Base-by-base conservation (phyloP, 1,284 basidiomycete genomes). In the Gomphus bonarii region DNA sequence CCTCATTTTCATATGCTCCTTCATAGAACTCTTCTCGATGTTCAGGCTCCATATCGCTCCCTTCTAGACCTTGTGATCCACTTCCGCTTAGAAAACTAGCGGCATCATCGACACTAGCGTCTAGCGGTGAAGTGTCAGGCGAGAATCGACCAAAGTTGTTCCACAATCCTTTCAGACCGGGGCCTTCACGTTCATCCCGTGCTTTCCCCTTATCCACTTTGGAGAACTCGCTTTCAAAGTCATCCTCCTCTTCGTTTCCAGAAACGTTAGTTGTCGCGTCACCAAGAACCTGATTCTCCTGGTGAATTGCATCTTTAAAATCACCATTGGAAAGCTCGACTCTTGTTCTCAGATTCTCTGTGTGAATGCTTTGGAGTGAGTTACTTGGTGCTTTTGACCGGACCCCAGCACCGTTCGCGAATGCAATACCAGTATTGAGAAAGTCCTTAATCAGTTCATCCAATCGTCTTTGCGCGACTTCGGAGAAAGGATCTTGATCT, bases 401-500 rank as follows among this genome's bases (percentile, higher is more conserved):
- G 25, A 54, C 52, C 14, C 20, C 42, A 30, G 52, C 52, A n/a
- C 52, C 52, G 35, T 54, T 54, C 1, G 18, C 40, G 31, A 54
- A 54, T 20, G 36, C 40, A 25, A 43, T 28, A 12, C 38, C 52
- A 35, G 52, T 54, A n/a, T 44, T 25, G 25, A 54, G 25, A 22
- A 54, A 44, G 25, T 54, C 52, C 20, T 54, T 30, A 35, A 54
- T 30, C 12, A 54, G 52, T 5, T 54, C 35, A 22, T 54, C 42
- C 22, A 54, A 22, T 2, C 42, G 52, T 44, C 42, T 44, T 40
- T 54, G 52, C 7, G 38, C 20, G 20, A 12, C 52, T 28, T 54
- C 52, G 18, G 52, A 54, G n/a, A 54, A 54, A 5, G 52, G 52
- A 35, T 54, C 42, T 16, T 18, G 44, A 16, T 54, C 52, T 44